These are phyloP conservation scores for Penicillium paneum DNA, from an alignment of 2,329 filamentous ascomycete genomes.

Conservation along the genomic window DNA sequence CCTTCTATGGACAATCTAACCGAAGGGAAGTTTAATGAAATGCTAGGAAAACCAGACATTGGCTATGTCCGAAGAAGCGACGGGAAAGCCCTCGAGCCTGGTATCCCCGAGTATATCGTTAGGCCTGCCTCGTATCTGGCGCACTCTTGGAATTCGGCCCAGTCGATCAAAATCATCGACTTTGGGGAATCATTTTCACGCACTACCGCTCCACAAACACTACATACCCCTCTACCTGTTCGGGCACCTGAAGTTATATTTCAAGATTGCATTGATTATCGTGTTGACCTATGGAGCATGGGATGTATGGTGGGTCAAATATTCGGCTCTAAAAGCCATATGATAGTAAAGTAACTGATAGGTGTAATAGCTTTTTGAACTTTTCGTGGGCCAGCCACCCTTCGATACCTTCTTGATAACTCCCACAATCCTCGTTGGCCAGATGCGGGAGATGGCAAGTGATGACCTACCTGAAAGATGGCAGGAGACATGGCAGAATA, in stretches of 20 bases:
- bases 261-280: slow-evolving; percentile 33
- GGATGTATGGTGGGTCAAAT: slow-evolving; percentile 27
- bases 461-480: slow-evolving; percentile 38
- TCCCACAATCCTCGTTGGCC: slow-evolving; percentile 29
- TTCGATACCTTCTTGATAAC: slow-evolving; percentile 40
- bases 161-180: slow-evolving; percentile 35
- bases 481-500: slow-evolving; percentile 28
- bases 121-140: slow-evolving; percentile 13
- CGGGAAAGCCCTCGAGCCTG: slow-evolving; percentile 19
- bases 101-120: slow-evolving; percentile 28
- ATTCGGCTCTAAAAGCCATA: too few relatives aligned
- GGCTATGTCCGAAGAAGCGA: slow-evolving; percentile 23
- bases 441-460: slow-evolving; percentile 38
- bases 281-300: slow-evolving; percentile 41
- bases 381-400: slow-evolving; percentile 38
- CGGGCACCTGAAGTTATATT: slow-evolving; percentile 42
- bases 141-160: slow-evolving; percentile 11
- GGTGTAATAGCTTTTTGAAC: slow-evolving; percentile 38
- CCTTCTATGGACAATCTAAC: slow-evolving; percentile 12
- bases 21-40: slow-evolving; percentile 21
- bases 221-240: slow-evolving; percentile 36
- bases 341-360: too few relatives aligned
- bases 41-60: slow-evolving; percentile 27
- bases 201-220: slow-evolving; percentile 20
- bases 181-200: slow-evolving; percentile 39